Conservation (phyloP, 129 eudicot genomes). For the Flaveria ramosissima region DNA sequence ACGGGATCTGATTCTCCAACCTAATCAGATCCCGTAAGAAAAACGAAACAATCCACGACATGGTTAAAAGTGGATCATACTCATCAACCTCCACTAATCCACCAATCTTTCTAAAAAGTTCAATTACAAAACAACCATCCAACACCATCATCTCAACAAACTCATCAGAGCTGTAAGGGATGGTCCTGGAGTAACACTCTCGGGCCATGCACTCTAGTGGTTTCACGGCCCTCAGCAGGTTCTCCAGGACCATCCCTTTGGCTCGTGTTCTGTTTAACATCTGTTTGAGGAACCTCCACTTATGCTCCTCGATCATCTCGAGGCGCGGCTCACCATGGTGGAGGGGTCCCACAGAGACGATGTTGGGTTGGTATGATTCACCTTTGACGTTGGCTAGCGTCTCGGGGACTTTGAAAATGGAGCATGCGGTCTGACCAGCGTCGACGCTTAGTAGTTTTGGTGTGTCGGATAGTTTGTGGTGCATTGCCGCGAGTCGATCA, state of each 20-base stretch:
- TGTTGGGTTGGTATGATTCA: constrained; percentile 60
- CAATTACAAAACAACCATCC: constrained; percentile 81
- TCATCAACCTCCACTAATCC: constrained; percentile 37
- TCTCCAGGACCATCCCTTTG: constrained; percentile 44
- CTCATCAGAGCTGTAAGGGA: constrained; percentile 43
- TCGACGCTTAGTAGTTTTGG: constrained; percentile 56
- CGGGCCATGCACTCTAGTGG: constrained; percentile 54
- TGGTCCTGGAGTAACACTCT: constrained; percentile 57
- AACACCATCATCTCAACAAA: constrained; percentile 74
- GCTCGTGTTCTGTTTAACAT: constrained; percentile 42
- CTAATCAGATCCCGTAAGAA: constrained; percentile 65
- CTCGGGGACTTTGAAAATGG: constrained; percentile 72
- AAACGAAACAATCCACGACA: constrained; percentile 69
- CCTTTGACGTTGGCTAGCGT: constrained; percentile 59
- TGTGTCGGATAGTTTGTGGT: constrained; percentile 43
- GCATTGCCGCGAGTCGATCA: constrained; percentile 53
- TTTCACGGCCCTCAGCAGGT: constrained; percentile 46
- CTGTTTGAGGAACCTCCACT: constrained; percentile 61
- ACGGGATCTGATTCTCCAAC: constrained; percentile 84
- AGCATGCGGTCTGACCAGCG: constrained; percentile 68
- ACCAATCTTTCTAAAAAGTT: constrained; percentile 55
- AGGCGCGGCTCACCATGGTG: constrained; percentile 65
- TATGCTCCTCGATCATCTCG: constrained; percentile 81
- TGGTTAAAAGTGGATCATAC: constrained; percentile 56
- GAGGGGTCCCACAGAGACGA: constrained; percentile 79